Evolutionary conservation across 768 basidiomycete genomes (phyloP), one percentile per base, ranked within the genome.

Genomic region (Termitomyces titanicus): DNA sequence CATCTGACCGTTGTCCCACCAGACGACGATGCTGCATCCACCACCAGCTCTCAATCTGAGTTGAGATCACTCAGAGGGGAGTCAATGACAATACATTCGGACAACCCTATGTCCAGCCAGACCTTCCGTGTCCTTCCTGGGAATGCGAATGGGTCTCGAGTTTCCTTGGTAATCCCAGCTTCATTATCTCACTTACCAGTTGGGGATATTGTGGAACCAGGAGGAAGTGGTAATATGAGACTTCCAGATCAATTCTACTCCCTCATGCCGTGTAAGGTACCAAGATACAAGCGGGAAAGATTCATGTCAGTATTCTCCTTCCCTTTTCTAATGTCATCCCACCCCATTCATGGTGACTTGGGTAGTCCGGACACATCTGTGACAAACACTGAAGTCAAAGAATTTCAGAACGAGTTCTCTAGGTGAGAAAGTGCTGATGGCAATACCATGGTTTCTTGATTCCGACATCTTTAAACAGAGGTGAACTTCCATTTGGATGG

Each of bases 401-500:
- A 47, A 9, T 17, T 18, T 20, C 56, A 53, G 10, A 8, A 49
- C 13, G 3, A 27, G 4, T 57, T 43, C 22, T 29, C 33, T 2
- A 27, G 48, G 56, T 57, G 29, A n/a, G n/a, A n/a, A n/a, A 44
- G 51, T 45, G 1, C 15, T 29, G 10, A 24, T 11, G 34, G 15
- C 34, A 35, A 15, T 33, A n/a, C 33, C 13, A 13, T 15, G 2
- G 34, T 22, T 27, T n/a, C 5, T 9, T 7, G 1, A 20, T 13
- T 10, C 8, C 4, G 13, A n/a, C 5, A 17, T 35, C 13, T n/a
- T 12, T 0, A 13, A 6, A 42, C 31, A 55, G 54, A 15, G 54
- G 47, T 5, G 33, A 25, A 24, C 12, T 57, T 7, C 56, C 56
- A 25, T 17, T 3, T 5, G 56, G 56, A 3, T 57, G 56, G 56